Base-by-base conservation (phyloP, 495 filamentous ascomycete species). In the Glarea lozoyensis region DNA sequence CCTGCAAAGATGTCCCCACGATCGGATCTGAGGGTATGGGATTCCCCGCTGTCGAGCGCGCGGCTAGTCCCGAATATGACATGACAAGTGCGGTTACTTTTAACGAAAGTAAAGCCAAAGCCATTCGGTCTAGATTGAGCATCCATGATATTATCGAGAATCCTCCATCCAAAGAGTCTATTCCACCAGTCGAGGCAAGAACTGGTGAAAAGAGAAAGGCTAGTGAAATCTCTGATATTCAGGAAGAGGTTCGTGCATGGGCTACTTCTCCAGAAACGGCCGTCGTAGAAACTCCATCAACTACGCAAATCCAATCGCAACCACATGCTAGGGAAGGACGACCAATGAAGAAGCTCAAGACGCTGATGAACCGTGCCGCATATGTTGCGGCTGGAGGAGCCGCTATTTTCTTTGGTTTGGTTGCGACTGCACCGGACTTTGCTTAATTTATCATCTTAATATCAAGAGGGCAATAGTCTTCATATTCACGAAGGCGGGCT, bases 361-460 rank as follows among this genome's bases (percentile, higher is more conserved):
- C 46, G 22, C 37, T 67, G 37, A 54, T 60, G 2, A 65, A 69
- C 45, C 55, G 49, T 21, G 54, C 61, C 6, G 63, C 57, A 6
- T 68, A 61, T 31, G 62, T 55, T 4, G 62, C 63, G 5, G 53
- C 67, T 1, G 66, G 66, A 15, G 65, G 65, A 19, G 55, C 62
- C 22, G 46, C 50, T 44, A 46, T 50, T 25, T 52, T 69, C 30
- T 53, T 54, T 3, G 56, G 56, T 4, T 50, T 69, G 20, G 57
- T 68, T 18, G 61, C 61, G 30, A 67, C 66, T 1, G 66, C 66
- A 10, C 66, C 66, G 2, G 60, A 65, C n/a, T 57, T 57, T 27
- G 19, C 43, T 17, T 48, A 27, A 40, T 25, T 36, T 7, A 17
- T 24, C 13, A 19, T 4, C n/a, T 11, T 6, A 10, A 13, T 21